Evolutionary conservation across 331 rosid genomes (phyloP), one percentile per base, ranked within the genome.

Genomic region (Rhamnella rubrinervis): DNA sequence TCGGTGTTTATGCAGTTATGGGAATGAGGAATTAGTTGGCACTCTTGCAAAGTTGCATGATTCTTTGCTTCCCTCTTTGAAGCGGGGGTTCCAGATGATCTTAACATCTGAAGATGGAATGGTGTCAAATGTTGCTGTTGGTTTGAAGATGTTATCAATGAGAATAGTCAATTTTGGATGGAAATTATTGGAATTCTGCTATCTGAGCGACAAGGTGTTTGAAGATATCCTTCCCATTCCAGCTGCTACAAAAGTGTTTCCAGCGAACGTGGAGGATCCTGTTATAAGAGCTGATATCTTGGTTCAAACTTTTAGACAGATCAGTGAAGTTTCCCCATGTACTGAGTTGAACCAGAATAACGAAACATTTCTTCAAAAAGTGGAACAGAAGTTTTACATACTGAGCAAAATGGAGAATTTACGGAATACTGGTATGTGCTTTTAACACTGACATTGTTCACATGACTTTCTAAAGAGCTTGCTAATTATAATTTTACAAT

Each of bases 181-280:
- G 96, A 85, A 82, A 53, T 75, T 95, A 47, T 75, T 95, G 78
- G 96, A 81, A 57, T 61, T 75, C 18, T 86, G 97, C 88, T 88
- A 95, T 85, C 86, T 95, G 70, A 89, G 93, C 69, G 92, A 91
- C 58, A 93, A 83, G 39, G 79, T 82, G 74, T 91, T 87, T 70
- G 75, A 71, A 63, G 95, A 85, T 47, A 63, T 77, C 76, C 63
- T 74, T 61, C 77, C 88, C 46, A 70, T 87, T 77, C 93, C 87
- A 13, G 81, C 85, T 76, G 88, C 88, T 55, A 83, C 85, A 10
- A 88, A 89, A 78, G 91, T 95, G 96, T 89, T 95, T 68, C 99
- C 99, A 55, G 96, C 96, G 67, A 86, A 84, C 71, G 83, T 95
- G n/a, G 99, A 95, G 85, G 99, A 95, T 75, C 92, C 95, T 44